phyloP scores from a whole-genome alignment of 2,329 filamentous ascomycete genomes.

The Ophiostoma populinum region DNA sequence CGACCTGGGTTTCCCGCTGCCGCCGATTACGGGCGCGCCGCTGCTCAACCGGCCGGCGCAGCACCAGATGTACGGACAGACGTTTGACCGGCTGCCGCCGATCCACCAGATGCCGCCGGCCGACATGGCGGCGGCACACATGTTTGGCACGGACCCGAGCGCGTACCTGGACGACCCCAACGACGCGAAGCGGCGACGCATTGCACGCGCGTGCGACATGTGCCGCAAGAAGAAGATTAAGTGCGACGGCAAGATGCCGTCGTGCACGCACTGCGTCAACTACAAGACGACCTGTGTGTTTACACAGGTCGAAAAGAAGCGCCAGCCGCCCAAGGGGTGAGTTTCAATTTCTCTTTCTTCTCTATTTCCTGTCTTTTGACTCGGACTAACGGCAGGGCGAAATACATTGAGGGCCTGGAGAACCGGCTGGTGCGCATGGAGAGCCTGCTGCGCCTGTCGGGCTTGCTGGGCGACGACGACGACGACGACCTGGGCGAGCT shows the following conservation, averaged over 20 bases:
- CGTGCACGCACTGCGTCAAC: slow-evolving; percentile 90
- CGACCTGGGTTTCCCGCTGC: slow-evolving; percentile 36
- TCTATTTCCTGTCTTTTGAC: neutral
- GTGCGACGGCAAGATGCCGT: slow-evolving; percentile 88
- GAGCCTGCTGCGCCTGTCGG: slow-evolving; percentile 70
- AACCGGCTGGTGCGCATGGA: slow-evolving; percentile 95
- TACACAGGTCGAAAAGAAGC: slow-evolving; percentile 97
- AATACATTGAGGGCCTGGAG: slow-evolving; percentile 94
- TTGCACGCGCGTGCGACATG: slow-evolving; percentile 63
- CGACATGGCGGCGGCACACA: slow-evolving; percentile 36
- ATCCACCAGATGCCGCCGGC: slow-evolving; percentile 38
- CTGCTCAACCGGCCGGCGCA: slow-evolving; percentile 50
- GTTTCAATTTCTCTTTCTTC: slow-evolving; percentile 13
- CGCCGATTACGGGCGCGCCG: slow-evolving; percentile 33
- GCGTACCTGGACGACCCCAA: slow-evolving; percentile 46
- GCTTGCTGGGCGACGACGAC: slow-evolving; percentile 72
- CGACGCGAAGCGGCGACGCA: slow-evolving; percentile 77
- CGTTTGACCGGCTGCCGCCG: slow-evolving; percentile 40
- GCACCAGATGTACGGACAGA: slow-evolving; percentile 42
- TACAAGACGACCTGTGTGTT: slow-evolving; percentile 98
- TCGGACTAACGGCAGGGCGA: slow-evolving; percentile 68
- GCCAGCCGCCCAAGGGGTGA: slow-evolving; percentile 87
- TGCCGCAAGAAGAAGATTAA: slow-evolving; percentile 96
- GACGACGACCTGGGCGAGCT: slow-evolving; percentile 74
- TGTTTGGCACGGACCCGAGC: slow-evolving; percentile 37